A percentile compares a stretch with the other conserved stretches of the same genome.
Evolutionary conservation across 2,329 filamentous ascomycete species (phyloP).

Genomic region (Pestalotiopsis sp.): DNA sequence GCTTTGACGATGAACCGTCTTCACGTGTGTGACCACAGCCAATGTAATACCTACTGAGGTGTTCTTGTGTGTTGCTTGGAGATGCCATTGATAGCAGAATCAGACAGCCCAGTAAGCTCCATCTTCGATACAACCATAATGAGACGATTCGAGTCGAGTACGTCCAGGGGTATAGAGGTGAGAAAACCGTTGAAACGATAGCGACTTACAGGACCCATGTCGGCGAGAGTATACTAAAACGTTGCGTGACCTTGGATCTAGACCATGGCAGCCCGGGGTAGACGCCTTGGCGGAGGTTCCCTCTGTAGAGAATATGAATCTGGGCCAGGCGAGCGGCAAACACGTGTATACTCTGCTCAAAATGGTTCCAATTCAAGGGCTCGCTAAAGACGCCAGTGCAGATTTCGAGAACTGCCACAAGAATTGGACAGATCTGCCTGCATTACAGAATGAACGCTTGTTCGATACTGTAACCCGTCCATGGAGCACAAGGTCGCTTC

Average conservation of each 20-base stretch:
- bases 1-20: neutral
- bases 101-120: neutral
- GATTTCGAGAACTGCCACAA: neutral
- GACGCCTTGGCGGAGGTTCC: neutral
- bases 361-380: neutral
- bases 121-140: neutral
- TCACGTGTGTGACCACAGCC: neutral
- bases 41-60: neutral
- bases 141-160: neutral
- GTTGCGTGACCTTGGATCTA: neutral
- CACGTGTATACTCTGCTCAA: neutral
- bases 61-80: neutral
- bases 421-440: neutral
- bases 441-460: neutral
- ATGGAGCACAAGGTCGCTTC: constrained; percentile 8
- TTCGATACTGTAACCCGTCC: neutral
- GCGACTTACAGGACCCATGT: neutral
- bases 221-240: neutral
- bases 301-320: neutral
- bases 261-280: neutral
- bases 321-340: neutral
- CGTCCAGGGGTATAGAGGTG: neutral
- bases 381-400: neutral
- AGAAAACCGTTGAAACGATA: neutral
- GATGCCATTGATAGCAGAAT: neutral